Evolutionary conservation across 345 rosid species (phyloP), one percentile per base, ranked within the genome.

Genomic region (Angophora floribunda): DNA sequence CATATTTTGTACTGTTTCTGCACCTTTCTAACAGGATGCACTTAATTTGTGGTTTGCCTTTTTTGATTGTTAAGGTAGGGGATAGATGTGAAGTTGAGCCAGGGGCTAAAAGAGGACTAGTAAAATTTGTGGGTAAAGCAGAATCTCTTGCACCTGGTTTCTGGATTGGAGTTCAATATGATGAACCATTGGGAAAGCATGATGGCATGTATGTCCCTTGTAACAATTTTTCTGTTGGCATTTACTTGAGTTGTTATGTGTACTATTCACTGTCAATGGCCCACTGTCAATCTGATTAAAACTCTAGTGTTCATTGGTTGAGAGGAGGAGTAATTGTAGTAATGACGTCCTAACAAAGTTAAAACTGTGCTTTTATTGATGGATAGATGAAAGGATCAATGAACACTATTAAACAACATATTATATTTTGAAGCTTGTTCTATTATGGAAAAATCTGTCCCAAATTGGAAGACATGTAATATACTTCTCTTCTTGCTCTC

Each of bases 131-230:
- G 65, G 99, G 99, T 89, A 94, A 59, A 91, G 99, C 98, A 50
- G 97, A 96, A 91, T 88, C 96, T 47, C 91, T 97, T 85, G 95
- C 97, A 67, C 95, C 95, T 47, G 98, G 99, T 91, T 97, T 95
- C 88, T 98, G 99, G 99, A 92, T 98, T 90, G 99, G 99, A 85
- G 91, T 97, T 91, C 97, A 96, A 90, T 97, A 94, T 90, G 99
- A 98, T 88, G 99, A 98, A 91, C 99, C 98, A 22, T 84, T 97
- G 89, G 99, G 99, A 79, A 98, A 98, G 93, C 99, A 98, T 89
- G 98, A 97, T 87, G 99, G 99, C 94, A 91, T 91, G 98, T 98
- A 94, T 85, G 98, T 89, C 47, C 89, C 87, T 51, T 85, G 15
- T 22, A 14, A 19, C 59, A 50, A 22, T 15, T 45, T 30, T 78